phyloP scores from a whole-genome alignment of 805 yeast species.

The Candida hungchunana region DNA sequence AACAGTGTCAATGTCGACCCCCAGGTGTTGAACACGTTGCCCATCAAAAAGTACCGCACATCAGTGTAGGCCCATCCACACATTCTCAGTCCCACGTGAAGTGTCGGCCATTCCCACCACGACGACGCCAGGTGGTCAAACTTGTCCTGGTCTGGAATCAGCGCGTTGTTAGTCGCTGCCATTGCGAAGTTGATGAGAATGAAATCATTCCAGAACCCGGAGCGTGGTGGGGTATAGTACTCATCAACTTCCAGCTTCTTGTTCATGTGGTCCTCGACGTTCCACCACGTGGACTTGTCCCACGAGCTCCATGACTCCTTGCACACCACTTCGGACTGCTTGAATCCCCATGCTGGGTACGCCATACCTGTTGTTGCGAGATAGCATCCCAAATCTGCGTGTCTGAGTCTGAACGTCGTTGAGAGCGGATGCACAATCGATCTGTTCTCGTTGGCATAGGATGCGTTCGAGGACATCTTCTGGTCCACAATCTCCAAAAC shows the following conservation, averaged over 20 bases:
- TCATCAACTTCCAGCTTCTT: constrained; percentile 50
- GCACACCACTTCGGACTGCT: constrained; percentile 79
- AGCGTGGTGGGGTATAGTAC: constrained; percentile 54
- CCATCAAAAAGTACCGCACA: constrained; percentile 61
- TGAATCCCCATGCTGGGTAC: constrained; percentile 81
- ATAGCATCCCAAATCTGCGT: constrained; percentile 65
- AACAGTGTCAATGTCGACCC: constrained; percentile 56
- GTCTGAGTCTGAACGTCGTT: constrained; percentile 64
- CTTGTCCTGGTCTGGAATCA: constrained; percentile 74
- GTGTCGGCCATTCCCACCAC: constrained; percentile 87
- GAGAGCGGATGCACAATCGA: constrained; percentile 68
- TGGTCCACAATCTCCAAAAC: constrained; percentile 75
- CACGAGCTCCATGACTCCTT: constrained; percentile 47
- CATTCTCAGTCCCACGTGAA: constrained; percentile 69
- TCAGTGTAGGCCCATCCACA: constrained; percentile 61
- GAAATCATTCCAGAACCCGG: constrained; percentile 72
- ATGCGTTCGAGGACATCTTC: constrained; percentile 29
- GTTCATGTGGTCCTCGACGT: constrained; percentile 68
- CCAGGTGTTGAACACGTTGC: constrained; percentile 77
- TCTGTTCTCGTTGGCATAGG: constrained; percentile 45
- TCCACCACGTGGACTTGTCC: constrained; percentile 89
- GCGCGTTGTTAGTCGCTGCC: constrained; percentile 83
- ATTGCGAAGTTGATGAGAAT: constrained; percentile 71
- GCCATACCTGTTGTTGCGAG: constrained; percentile 67
- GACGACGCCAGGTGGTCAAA: constrained; percentile 63